Percentiles rank a stretch among this genome's conserved stretches.
Evolutionary conservation across 108 stramenopile species (phyloP).

Genomic region (Cyclotella sp.): DNA sequence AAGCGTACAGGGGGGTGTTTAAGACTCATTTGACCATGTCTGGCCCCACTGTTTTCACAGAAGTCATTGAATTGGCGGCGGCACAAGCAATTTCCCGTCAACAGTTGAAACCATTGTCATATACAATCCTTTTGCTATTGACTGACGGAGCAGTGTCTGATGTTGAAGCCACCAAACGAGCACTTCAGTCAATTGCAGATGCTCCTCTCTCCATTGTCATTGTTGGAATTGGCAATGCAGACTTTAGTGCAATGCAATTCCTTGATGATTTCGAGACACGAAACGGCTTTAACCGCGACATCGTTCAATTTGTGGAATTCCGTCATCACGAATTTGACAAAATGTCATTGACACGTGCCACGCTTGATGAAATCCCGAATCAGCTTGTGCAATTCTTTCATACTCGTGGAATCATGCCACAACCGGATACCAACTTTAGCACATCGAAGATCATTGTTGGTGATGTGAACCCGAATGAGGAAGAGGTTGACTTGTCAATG

Average conservation of each 20-base stretch:
- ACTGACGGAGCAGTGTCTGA: constrained; percentile 92
- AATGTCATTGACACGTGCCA: constrained; percentile 70
- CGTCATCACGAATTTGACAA: constrained; percentile 59
- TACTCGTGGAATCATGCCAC: constrained; percentile 66
- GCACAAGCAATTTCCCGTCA: constrained; percentile 65
- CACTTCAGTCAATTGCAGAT: constrained; percentile 66
- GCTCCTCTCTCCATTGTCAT: constrained; percentile 87
- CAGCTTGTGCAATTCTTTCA: constrained; percentile 80
- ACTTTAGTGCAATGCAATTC: constrained; percentile 82
- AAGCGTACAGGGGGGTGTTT: constrained; percentile 70
- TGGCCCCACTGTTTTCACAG: constrained; percentile 86
- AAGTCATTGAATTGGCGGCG: constrained; percentile 83
- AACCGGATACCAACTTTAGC: constrained; percentile 19
- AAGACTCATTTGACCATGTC: constrained; percentile 67
- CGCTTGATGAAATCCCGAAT: constrained; percentile 84
- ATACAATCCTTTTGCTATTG: constrained; percentile 91
- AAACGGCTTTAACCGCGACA: constrained; percentile 61
- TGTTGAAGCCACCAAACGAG: constrained; percentile 79
- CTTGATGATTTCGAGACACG: constrained; percentile 72
- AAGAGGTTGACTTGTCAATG: constrained; percentile 50
- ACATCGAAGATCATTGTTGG: constrained; percentile 30
- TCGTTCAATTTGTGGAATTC: constrained; percentile 82
- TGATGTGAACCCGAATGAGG: constrained; percentile 29
- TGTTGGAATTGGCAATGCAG: constrained; percentile 88
- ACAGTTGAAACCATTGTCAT: constrained; percentile 62